Conservation (phyloP, 2,329 filamentous ascomycete genomes). For the Fusarium citri region DNA sequence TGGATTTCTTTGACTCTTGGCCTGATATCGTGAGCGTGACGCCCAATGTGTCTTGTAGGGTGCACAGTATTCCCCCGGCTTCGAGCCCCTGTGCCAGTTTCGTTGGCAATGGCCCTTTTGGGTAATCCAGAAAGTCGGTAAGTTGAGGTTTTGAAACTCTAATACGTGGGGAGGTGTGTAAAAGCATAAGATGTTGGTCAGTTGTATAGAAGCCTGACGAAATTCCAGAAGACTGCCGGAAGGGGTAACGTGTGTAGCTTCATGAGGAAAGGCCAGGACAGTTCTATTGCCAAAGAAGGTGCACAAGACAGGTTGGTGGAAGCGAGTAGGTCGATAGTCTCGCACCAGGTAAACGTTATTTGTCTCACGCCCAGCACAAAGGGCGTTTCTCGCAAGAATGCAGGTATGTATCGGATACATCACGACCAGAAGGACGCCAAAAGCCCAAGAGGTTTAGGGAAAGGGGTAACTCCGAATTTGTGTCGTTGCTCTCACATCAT, state of each 20-base stretch:
- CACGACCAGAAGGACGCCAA: neutral
- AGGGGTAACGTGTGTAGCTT: slow-evolving; percentile 20
- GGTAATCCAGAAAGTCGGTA: slow-evolving; percentile 37
- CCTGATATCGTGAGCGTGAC: slow-evolving; percentile 13
- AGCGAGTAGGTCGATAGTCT: slow-evolving; percentile 25
- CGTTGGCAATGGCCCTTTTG: slow-evolving; percentile 25
- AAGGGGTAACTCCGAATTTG: slow-evolving; percentile 23
- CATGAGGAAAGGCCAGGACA: slow-evolving; percentile 19
- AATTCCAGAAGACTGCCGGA: slow-evolving; percentile 44
- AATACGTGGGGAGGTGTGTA: slow-evolving; percentile 23
- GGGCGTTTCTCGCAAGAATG: slow-evolving; percentile 27
- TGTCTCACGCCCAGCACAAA: neutral
- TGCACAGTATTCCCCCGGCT: slow-evolving; percentile 4
- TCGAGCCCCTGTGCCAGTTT: slow-evolving; percentile 36
- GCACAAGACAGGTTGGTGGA: slow-evolving; percentile 14
- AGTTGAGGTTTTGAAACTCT: slow-evolving; percentile 37
- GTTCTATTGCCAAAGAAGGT: slow-evolving; percentile 3
- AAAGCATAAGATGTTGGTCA: neutral
- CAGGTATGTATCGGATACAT: slow-evolving; percentile 42
- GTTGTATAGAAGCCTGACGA: neutral
- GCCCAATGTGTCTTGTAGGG: slow-evolving; percentile 5
- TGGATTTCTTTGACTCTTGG: neutral
- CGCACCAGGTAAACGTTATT: slow-evolving; percentile 8
- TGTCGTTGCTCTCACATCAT: slow-evolving; percentile 6
- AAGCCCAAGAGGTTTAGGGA: slow-evolving; percentile 23